Conservation (phyloP, 257 asterid genomes). For the Anisodus tanguticus region DNA sequence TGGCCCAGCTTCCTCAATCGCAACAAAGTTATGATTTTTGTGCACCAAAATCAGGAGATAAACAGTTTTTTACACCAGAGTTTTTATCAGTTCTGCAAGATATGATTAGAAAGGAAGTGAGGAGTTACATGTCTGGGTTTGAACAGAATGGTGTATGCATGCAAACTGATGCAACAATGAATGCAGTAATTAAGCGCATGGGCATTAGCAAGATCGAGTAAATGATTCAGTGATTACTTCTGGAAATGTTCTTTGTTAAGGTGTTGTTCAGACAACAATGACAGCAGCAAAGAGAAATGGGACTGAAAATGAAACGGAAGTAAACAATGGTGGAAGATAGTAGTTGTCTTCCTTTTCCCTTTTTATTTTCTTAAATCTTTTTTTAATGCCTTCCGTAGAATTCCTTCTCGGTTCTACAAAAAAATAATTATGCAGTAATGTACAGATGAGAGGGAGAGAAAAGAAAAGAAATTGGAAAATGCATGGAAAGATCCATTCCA, state of each 20-base stretch:
- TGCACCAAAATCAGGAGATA: constrained; percentile 37
- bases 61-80: constrained; percentile 68
- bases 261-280: not conserved
- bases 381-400: constrained; percentile 20
- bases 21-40: constrained; percentile 31
- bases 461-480: not conserved
- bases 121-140: constrained; percentile 68
- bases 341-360: not conserved
- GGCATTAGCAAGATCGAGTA: constrained; percentile 75
- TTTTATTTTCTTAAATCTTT: not conserved
- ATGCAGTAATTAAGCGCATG: constrained; percentile 73
- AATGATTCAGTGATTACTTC: not conserved
- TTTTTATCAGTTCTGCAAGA: constrained; percentile 72
- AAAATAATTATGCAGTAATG: constrained; percentile 56
- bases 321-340: not conserved
- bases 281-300: not conserved
- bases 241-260: not conserved
- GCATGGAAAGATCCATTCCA: not conserved
- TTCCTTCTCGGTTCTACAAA: constrained; percentile 34
- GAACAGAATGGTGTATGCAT: constrained; percentile 52
- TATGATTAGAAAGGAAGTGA: constrained; percentile 70
- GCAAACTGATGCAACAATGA: constrained; percentile 59
- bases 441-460: constrained; percentile 44
- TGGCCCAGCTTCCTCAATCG: not conserved
- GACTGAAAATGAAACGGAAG: not conserved